Conservation (phyloP, 345 rosid genomes). For the Arabis hirsuta region DNA sequence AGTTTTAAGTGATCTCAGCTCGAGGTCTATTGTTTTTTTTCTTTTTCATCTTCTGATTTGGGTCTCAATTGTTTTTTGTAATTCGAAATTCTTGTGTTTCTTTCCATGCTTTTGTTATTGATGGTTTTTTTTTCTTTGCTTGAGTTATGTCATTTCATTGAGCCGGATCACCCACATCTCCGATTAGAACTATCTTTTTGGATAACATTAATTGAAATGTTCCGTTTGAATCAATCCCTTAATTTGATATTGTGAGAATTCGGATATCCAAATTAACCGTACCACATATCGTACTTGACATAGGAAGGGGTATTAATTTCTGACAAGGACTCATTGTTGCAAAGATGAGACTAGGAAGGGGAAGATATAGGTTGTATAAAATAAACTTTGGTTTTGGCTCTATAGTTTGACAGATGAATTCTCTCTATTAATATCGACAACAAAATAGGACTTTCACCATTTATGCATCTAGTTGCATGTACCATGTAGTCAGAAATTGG, state of each 20-base stretch:
- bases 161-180: background rate
- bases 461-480: constrained; percentile 31
- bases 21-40: constrained; percentile 54
- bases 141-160: background rate
- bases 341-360: too few relatives aligned
- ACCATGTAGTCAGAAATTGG: constrained; percentile 29
- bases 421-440: constrained; percentile 27
- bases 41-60: constrained; percentile 15
- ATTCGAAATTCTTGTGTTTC: constrained; percentile 13
- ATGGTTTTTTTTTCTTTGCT: background rate
- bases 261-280: too few relatives aligned
- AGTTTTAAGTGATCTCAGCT: constrained; percentile 50
- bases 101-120: constrained; percentile 8
- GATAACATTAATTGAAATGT: background rate
- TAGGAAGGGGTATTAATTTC: too few relatives aligned
- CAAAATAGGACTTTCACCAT: constrained; percentile 31
- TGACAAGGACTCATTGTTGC: too few relatives aligned
- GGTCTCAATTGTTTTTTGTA: constrained; percentile 49
- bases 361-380: constrained; percentile 21
- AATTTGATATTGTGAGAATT: too few relatives aligned
- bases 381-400: constrained; percentile 18
- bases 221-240: background rate
- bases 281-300: too few relatives aligned
- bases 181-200: background rate
- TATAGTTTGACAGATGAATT: constrained; percentile 2